These are phyloP conservation scores for Pseudomicrostroma phylloplanum DNA, from an alignment of 1,284 basidiomycete genomes.

Conservation along the genomic window DNA sequence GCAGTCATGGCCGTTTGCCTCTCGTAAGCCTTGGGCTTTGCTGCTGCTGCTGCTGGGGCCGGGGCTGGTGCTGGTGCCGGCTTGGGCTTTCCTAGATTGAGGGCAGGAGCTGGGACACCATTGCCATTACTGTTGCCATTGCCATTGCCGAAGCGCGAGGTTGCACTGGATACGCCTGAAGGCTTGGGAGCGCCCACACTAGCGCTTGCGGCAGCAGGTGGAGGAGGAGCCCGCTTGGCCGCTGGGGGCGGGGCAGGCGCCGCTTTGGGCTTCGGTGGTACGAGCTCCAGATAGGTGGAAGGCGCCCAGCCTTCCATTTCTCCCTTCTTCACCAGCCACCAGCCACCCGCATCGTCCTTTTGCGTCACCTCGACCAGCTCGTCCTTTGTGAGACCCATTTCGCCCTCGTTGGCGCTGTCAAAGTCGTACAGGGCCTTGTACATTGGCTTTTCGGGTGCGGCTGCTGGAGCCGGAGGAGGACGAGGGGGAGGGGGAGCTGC, in stretches of 20 bases:
- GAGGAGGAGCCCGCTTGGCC: slow-evolving; percentile 49
- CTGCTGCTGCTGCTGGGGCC: slow-evolving; percentile 54
- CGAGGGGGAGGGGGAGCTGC: slow-evolving; percentile 57
- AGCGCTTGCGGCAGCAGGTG: slow-evolving; percentile 60
- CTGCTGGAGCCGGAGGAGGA: slow-evolving; percentile 56
- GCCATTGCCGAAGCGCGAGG: slow-evolving; percentile 49
- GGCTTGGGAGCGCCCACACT: slow-evolving; percentile 67
- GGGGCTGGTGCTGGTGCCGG: slow-evolving; percentile 49
- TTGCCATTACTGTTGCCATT: slow-evolving; percentile 38
- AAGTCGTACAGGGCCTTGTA: slow-evolving; percentile 70
- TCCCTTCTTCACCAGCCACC: slow-evolving; percentile 91
- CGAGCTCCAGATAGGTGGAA: slow-evolving; percentile 72
- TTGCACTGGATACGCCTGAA: slow-evolving; percentile 29
- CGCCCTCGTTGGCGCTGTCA: slow-evolving; percentile 74
- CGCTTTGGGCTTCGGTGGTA: slow-evolving; percentile 54
- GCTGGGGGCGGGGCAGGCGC: slow-evolving; percentile 29
- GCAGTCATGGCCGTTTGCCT: slow-evolving; percentile 28
- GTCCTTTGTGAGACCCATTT: slow-evolving; percentile 82
- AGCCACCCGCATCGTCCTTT: slow-evolving; percentile 67
- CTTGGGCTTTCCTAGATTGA: slow-evolving; percentile 46
- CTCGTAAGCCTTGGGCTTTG: slow-evolving; percentile 53
- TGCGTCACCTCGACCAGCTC: slow-evolving; percentile 85
- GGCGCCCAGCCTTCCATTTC: slow-evolving; percentile 85
- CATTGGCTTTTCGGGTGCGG: slow-evolving; percentile 63
- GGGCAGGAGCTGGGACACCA: slow-evolving; percentile 22